Evolutionary conservation across 495 filamentous ascomycete species (phyloP).

Genomic region (Aspergillus sparsus): DNA sequence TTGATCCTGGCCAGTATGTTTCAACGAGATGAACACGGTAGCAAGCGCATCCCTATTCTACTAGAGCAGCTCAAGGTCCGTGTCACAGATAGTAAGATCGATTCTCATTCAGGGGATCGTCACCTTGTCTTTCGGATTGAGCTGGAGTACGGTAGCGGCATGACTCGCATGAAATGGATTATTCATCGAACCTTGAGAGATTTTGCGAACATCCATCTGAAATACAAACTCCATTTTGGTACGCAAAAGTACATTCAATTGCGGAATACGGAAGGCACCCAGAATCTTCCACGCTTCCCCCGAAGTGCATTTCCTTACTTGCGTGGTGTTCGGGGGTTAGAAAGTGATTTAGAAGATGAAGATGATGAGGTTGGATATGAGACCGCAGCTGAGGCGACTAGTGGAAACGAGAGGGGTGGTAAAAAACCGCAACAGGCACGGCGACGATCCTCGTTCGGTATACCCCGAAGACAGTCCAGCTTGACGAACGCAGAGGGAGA

Average conservation of each 20-base stretch:
- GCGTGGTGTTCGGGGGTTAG: conserved; percentile 75
- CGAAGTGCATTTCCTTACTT: conserved; percentile 90
- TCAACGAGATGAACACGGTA: conserved; percentile 93
- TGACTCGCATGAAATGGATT: conserved; percentile 96
- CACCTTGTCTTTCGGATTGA: conserved; percentile 90
- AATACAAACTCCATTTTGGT: conserved; percentile 81
- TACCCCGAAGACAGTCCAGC: conserved; percentile 59
- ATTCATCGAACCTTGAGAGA: conserved; percentile 84
- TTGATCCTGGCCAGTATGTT: conserved; percentile 95
- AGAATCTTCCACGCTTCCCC: conserved; percentile 80
- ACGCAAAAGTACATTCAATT: conserved; percentile 78
- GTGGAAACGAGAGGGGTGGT: conserved; percentile 54
- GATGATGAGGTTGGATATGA: conserved; percentile 67
- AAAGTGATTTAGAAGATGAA: conserved; percentile 76
- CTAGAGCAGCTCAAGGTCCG: conserved; percentile 92
- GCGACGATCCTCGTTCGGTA: conserved; percentile 60
- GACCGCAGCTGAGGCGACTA: conserved; percentile 57
- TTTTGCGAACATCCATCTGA: conserved; percentile 88
- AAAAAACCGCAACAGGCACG: conserved; percentile 44
- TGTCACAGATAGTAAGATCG: conserved; percentile 76
- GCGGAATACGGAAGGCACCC: conserved; percentile 52
- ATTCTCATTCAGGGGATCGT: conserved; percentile 64
- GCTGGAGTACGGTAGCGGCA: conserved; percentile 92
- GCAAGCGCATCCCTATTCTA: conserved; percentile 89
- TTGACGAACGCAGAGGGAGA: conserved; percentile 50